Evolutionary conservation across 2,329 filamentous ascomycete species (phyloP).

Genomic region (Myriosclerotinia curreyana): DNA sequence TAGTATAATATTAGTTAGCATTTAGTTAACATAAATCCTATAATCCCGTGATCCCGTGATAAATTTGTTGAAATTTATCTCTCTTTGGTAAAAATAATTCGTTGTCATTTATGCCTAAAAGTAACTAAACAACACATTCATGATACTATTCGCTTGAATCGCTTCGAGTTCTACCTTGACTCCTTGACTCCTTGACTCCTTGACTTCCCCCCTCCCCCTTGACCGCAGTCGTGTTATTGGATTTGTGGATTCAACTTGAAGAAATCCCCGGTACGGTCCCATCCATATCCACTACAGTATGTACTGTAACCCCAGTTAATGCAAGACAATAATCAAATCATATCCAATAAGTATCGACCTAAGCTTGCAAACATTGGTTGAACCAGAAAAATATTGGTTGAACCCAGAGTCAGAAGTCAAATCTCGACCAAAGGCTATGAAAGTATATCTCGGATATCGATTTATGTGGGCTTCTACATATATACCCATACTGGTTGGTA

Average conservation of each 20-base stretch:
- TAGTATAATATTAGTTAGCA: no score
- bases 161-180: constrained; percentile 17
- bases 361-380: neutral
- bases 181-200: neutral
- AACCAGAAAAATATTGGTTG: no score
- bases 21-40: constrained; percentile 17
- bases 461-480: neutral
- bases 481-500: constrained; percentile 1
- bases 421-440: constrained; percentile 2
- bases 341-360: constrained; percentile 8
- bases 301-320: constrained; percentile 1
- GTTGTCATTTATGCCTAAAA: constrained; percentile 23
- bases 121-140: constrained; percentile 22
- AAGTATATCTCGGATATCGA: constrained; percentile 11
- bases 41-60: constrained; percentile 10
- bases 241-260: constrained; percentile 19
- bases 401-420: neutral
- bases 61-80: constrained; percentile 10
- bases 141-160: constrained; percentile 18
- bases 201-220: neutral
- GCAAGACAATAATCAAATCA: constrained; percentile 5
- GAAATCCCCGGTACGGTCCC: constrained; percentile 4
- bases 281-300: constrained; percentile 4
- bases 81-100: constrained; percentile 18
- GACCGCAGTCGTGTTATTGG: constrained; percentile 19